Conservation (phyloP, 495 filamentous ascomycete species). For the Neurospora sp. region DNA sequence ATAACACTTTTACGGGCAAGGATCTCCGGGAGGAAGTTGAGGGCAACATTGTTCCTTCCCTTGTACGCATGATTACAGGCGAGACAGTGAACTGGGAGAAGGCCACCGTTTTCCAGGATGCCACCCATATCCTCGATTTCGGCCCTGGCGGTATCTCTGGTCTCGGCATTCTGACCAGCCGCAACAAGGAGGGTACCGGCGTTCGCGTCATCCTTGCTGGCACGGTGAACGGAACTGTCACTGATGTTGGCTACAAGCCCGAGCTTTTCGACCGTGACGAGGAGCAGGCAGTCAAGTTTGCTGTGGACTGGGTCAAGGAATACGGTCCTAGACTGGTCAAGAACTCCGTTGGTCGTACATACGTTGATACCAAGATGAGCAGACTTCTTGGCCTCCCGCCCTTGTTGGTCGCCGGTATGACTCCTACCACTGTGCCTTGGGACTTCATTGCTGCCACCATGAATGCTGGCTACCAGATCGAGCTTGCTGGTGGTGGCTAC, state of each 20-base stretch:
- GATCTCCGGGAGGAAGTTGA: conserved; percentile 57
- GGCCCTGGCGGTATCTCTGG: conserved; percentile 94
- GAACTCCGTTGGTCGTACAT: conserved; percentile 76
- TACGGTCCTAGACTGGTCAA: conserved; percentile 80
- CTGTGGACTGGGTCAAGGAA: conserved; percentile 97
- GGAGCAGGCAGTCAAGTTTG: conserved; percentile 84
- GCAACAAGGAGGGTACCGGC: conserved; percentile 96
- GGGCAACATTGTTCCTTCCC: conserved; percentile 61
- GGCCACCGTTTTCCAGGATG: conserved; percentile 76
- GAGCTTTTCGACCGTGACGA: conserved; percentile 95
- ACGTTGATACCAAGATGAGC: conserved; percentile 97
- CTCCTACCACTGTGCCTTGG: conserved; percentile 85
- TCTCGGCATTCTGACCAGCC: conserved; percentile 90
- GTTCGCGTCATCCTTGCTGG: conserved; percentile 92
- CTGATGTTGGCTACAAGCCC: conserved; percentile 91
- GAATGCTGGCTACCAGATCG: conserved; percentile 90
- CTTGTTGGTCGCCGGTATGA: conserved; percentile 94
- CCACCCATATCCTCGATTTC: conserved; percentile 92
- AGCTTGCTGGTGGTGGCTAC: conserved; percentile 88
- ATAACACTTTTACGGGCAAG: conserved; percentile 73
- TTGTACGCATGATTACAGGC: conserved; percentile 87
- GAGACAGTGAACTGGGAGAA: conserved; percentile 92
- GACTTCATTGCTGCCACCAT: conserved; percentile 93
- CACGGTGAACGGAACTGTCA: conserved; percentile 76
- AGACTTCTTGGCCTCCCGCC: conserved; percentile 81